Base-by-base conservation (phyloP, 129 eudicot genomes). In the Saposhnikovia divaricata region DNA sequence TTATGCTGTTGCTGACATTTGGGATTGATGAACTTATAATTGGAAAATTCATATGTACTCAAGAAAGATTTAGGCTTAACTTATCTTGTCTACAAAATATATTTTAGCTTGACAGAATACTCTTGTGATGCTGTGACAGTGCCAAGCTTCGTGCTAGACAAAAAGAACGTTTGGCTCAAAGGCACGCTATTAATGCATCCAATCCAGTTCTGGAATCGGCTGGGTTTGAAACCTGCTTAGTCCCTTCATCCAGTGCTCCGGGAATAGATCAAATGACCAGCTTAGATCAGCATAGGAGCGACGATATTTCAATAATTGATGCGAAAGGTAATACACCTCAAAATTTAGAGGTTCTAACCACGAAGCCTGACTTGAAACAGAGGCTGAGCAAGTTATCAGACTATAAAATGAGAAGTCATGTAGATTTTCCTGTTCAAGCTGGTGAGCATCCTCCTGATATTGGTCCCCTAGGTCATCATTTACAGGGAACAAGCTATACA, bases 61-160 rank as follows among this genome's bases (percentile, higher is more conserved):
- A 0, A 23, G 51, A 73, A 42, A 34, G 25, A 61, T 71, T 16
- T 15, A 6, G 16, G 19, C 43, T 21, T 15, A 71, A n/a, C 47
- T 73, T 5, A 44, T 31, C 11, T 44, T 5, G 12, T 47, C 39
- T 74, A 55, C 42, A 74, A 16, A 34, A 71, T 37, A 25, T 23
- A 42, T 47, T 45, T 9, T 73, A 46, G 61, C 51, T 61, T 74
- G 34, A 74, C 51, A 45, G 7, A 45, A 5, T 14, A 45, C 74
- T 72, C 66, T 72, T 82, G 85, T 45, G 48, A 84, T 59, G 31
- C 34, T 59, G 37, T 46, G 48, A 82, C 92, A 95, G 97, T 80
- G 74, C 87, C 5, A 95, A 80, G 87, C 95, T 95, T 82, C 93
- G 99, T 81, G 90, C 93, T 9, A 84, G 97, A 84, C 99, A 95